Conservation (phyloP, 2,329 filamentous ascomycete genomes). For the Neophaeococcomyces aloes region DNA sequence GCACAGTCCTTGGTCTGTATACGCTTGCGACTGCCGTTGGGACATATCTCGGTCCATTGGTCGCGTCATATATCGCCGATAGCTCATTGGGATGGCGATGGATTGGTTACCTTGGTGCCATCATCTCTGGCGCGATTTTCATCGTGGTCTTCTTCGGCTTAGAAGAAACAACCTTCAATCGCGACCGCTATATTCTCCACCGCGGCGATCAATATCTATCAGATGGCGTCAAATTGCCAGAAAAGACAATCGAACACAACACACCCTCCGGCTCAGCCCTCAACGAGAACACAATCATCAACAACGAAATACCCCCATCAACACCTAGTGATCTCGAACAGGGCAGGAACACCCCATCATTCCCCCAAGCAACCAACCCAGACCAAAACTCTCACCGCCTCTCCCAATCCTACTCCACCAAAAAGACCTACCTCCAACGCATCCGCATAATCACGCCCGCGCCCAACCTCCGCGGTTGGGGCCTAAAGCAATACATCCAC, state of each 20-base stretch:
- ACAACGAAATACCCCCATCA: slow-evolving; percentile 3
- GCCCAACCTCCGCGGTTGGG: slow-evolving; percentile 43
- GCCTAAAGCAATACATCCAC: slow-evolving; percentile 44
- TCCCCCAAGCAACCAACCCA: no score
- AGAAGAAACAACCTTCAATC: slow-evolving; percentile 37
- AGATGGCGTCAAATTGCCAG: background rate
- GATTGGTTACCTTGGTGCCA: slow-evolving; percentile 43
- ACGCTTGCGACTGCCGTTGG: slow-evolving; percentile 47
- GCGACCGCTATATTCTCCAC: slow-evolving; percentile 13
- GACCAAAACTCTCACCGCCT: background rate
- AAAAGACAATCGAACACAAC: slow-evolving; percentile 1
- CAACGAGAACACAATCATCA: slow-evolving; percentile 12
- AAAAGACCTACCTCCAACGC: slow-evolving; percentile 45
- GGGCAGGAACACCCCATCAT: no score
- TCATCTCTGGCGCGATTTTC: slow-evolving; percentile 40
- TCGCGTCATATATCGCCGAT: slow-evolving; percentile 43
- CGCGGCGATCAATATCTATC: slow-evolving; percentile 1
- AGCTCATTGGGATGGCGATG: slow-evolving; percentile 43
- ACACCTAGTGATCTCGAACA: background rate
- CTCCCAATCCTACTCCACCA: slow-evolving; percentile 10
- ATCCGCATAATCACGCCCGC: slow-evolving; percentile 48
- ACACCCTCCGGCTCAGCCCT: background rate
- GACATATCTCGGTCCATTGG: slow-evolving; percentile 45
- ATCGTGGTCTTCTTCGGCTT: slow-evolving; percentile 42
- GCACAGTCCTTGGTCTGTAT: slow-evolving; percentile 45